Conservation (phyloP, 768 basidiomycete species). For the Kwoniella heveanensis region DNA sequence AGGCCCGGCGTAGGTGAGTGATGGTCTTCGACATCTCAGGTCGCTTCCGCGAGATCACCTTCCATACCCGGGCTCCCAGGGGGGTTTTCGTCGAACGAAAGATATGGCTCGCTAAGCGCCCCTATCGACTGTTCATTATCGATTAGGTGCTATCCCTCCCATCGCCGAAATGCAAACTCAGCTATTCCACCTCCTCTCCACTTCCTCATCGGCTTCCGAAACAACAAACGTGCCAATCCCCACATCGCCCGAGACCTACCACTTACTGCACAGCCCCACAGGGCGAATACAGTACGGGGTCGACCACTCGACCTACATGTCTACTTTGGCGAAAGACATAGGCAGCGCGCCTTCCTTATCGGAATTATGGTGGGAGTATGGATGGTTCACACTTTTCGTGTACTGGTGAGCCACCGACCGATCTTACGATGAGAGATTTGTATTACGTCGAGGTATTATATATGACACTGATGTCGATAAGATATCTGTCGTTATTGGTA, state of each 20-base stretch:
- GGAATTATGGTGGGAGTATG: slow-evolving; percentile 61
- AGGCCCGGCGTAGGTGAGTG: slow-evolving; percentile 64
- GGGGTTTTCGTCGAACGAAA: no score
- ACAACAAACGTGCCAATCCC: slow-evolving; percentile 56
- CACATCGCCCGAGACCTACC: slow-evolving; percentile 61
- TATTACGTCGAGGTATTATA: no score
- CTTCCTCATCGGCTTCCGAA: slow-evolving; percentile 35
- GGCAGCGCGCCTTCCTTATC: slow-evolving; percentile 62
- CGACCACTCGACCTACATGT: slow-evolving; percentile 64
- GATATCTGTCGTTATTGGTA: no score
- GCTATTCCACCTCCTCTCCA: slow-evolving; percentile 64
- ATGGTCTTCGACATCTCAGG: no score
- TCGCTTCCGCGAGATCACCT: no score
- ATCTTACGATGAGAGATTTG: no score
- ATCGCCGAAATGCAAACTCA: slow-evolving; percentile 67
- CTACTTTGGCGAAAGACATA: slow-evolving; percentile 64
- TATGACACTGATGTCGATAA: no score
- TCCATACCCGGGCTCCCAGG: no score
- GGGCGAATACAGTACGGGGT: slow-evolving; percentile 67
- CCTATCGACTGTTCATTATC: no score
- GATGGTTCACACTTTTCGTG: slow-evolving; percentile 61
- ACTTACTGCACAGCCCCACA: slow-evolving; percentile 61
- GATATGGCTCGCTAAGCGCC: no score
- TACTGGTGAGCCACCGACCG: slow-evolving; percentile 63
- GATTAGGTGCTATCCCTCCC: slow-evolving; percentile 61